Evolutionary conservation across 352 stramenopile species (phyloP).

Genomic region (Phytopythium boreale): DNA sequence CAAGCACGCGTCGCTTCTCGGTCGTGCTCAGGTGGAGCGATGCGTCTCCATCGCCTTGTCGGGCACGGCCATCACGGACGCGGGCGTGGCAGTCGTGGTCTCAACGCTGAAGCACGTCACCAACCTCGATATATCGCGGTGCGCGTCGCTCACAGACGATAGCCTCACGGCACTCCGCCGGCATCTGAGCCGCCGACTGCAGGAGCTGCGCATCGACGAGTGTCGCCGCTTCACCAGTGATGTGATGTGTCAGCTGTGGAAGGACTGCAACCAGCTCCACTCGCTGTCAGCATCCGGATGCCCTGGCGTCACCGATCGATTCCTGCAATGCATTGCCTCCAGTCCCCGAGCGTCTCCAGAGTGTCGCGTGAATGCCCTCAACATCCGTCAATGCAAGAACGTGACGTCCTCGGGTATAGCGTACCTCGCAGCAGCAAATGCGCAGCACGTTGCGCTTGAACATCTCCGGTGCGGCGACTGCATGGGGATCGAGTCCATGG

Average conservation of each 20-base stretch:
- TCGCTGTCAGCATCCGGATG: slow-evolving; percentile 40
- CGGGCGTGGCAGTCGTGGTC: slow-evolving; percentile 13
- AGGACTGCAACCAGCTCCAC: slow-evolving; percentile 51
- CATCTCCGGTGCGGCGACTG: slow-evolving; percentile 48
- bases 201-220: slow-evolving; percentile 52
- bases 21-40: slow-evolving; percentile 6
- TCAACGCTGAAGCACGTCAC: slow-evolving; percentile 27
- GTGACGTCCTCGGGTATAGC: slow-evolving; percentile 61
- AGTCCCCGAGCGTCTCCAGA: slow-evolving; percentile 32
- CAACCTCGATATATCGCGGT: slow-evolving; percentile 35
- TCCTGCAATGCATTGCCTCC: slow-evolving; percentile 53
- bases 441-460: slow-evolving; percentile 19
- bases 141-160: slow-evolving; percentile 50
- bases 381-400: slow-evolving; percentile 63
- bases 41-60: slow-evolving; percentile 21
- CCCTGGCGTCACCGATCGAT: slow-evolving; percentile 42
- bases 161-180: slow-evolving; percentile 41
- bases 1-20: slow-evolving; percentile 9
- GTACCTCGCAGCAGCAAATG: slow-evolving; percentile 35
- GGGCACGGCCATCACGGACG: slow-evolving; percentile 28
- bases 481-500: slow-evolving; percentile 59
- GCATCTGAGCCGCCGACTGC: slow-evolving; percentile 32
- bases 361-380: slow-evolving; percentile 25
- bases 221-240: slow-evolving; percentile 56
- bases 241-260: slow-evolving; percentile 51